Evolutionary conservation across 371 early-diverging fungal species (phyloP), one percentile per base, ranked within the genome.

Genomic region (Capniomyces stellatus): DNA sequence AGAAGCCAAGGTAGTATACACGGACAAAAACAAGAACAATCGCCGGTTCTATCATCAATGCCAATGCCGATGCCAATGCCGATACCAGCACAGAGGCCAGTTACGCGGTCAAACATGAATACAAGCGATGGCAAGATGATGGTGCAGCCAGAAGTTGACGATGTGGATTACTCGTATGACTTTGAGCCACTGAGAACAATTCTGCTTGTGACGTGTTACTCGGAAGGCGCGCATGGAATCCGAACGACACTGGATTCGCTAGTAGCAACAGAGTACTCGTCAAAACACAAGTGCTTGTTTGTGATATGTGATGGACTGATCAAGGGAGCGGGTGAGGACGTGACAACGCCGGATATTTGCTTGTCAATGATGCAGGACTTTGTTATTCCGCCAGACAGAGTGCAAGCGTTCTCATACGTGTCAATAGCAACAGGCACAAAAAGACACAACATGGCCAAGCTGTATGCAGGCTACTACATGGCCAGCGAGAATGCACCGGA

Each of bases 241-340:
- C 78, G 87, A 35, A 82, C 82, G 6, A 99, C 99, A 15, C 71
- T 99, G 29, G 93, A 98, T 64, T 94, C 95, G 46, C 76, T 99
- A 50, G 85, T 88, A 28, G 75, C 71, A 3, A 94, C 94, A 4
- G 87, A 92, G 57, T 94, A 91, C 64, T 87, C 85, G 30, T 84
- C 87, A 55, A 76, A 81, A 19, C 82, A 89, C 61, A 93, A 94
- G 74, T 69, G 96, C 31, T 77, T 99, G 48, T 69, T 92, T 28
- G 85, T 93, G 27, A 78, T 95, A 46, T 81, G 87, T 46, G 94
- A 95, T 66, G 89, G 89, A 23, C 63, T 87, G 51, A 82, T 89
- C 57, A 78, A 75, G 24, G 89, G 89, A 31, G 71, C 74, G 1
- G 89, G 89, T 40, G 80, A 89, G 62, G 63, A 63, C 35, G 64